phyloP scores from a whole-genome alignment of 441 rosid species.

The Brassica hybrid region DNA sequence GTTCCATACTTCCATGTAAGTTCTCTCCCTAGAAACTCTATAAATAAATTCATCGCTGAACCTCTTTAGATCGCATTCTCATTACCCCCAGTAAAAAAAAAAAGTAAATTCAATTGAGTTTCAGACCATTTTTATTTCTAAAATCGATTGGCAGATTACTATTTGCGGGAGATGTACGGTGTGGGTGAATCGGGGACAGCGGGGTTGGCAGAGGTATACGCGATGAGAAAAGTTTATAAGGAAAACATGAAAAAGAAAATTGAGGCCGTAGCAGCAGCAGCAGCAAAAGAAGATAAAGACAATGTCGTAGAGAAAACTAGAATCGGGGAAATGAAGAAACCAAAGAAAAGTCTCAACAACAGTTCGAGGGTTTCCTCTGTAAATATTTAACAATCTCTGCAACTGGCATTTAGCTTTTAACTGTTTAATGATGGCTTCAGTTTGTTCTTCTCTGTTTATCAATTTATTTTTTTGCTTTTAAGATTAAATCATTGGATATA shows the following conservation, averaged over 20 bases:
- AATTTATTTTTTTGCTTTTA: neutral
- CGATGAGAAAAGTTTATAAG: conserved; percentile 33
- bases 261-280: conserved; percentile 1
- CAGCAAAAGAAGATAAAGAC: conserved; percentile 13
- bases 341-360: conserved; percentile 19
- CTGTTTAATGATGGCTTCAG: neutral
- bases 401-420: neutral
- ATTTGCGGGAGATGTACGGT: conserved; percentile 25
- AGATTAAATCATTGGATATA: neutral
- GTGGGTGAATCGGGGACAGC: conserved; percentile 32
- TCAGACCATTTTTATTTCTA: neutral
- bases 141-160: neutral
- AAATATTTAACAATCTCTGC: conserved; percentile 14
- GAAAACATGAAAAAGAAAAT: conserved; percentile 39
- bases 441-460: conserved; percentile 16
- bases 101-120: neutral
- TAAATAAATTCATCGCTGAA: conserved; percentile 23
- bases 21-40: neutral
- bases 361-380: conserved; percentile 31
- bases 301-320: conserved; percentile 17
- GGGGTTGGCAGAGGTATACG: conserved; percentile 37
- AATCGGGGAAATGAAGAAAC: conserved; percentile 5
- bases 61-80: neutral
- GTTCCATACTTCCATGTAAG: conserved; percentile 22
- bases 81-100: neutral